A percentile compares a stretch with the other conserved stretches of the same genome.
These are phyloP conservation scores for Akebia trifoliata DNA, from an alignment of 164 flowering plant species.

Conservation along the genomic window DNA sequence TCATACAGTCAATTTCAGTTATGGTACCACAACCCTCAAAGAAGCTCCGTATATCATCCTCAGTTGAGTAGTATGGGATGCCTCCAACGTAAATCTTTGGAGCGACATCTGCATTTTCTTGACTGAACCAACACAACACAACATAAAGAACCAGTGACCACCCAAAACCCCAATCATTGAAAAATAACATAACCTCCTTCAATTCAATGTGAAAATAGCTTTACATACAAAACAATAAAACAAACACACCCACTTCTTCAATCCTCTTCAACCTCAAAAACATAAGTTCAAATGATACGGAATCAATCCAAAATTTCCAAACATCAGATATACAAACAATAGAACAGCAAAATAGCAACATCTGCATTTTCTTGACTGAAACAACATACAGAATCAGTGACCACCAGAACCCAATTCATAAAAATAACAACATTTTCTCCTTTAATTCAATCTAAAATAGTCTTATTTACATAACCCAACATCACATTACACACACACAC, in stretches of 20 bases:
- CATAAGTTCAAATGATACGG: no score
- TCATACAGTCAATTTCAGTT: slow-evolving; percentile 75
- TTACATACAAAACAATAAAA: no score
- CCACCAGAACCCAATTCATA: no score
- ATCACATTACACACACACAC: no score
- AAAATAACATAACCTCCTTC: no score
- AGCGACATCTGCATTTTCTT: slow-evolving; percentile 29
- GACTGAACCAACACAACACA: slow-evolving; percentile 26
- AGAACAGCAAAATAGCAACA: neutral
- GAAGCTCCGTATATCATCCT: slow-evolving; percentile 82
- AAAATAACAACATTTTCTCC: neutral
- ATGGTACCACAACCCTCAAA: slow-evolving; percentile 87
- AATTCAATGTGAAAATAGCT: no score
- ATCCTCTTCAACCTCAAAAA: neutral
- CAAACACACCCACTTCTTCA: neutral
- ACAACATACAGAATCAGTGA: no score
- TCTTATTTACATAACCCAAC: neutral
- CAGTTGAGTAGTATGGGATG: slow-evolving; percentile 82
- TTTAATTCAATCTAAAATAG: neutral
- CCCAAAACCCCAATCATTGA: slow-evolving; percentile 4
- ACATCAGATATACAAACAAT: no score
- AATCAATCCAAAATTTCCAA: no score
- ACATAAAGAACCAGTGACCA: slow-evolving; percentile 7
- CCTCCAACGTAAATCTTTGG: slow-evolving; percentile 89
- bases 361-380: neutral